These are phyloP conservation scores for Phytophthora constricta DNA, from an alignment of 352 stramenopile species.

Conservation along the genomic window DNA sequence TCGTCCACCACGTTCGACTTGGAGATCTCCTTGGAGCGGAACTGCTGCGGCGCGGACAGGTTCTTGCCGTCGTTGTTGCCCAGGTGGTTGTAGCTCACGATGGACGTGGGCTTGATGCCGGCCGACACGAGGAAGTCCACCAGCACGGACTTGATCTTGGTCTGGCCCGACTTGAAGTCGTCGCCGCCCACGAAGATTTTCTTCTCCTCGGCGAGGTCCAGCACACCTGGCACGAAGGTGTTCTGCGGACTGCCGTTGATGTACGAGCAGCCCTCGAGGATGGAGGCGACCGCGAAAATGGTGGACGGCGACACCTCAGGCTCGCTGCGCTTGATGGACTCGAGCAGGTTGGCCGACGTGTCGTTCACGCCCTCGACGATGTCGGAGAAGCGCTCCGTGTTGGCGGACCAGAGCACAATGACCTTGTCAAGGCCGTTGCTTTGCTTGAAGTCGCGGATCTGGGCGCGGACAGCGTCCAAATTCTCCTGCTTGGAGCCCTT, in stretches of 20 bases:
- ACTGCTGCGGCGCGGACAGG: slow-evolving; percentile 98
- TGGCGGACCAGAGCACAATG: slow-evolving; percentile 99
- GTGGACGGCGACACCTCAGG: slow-evolving; percentile 97
- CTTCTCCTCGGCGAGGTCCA: slow-evolving; percentile 95
- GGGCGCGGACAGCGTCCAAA: slow-evolving; percentile 90
- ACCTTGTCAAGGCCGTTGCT: slow-evolving; percentile 97
- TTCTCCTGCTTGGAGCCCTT: slow-evolving; percentile 97
- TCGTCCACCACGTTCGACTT: slow-evolving; percentile 99
- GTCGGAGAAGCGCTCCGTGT: slow-evolving; percentile 98
- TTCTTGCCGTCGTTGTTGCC: slow-evolving; percentile 99
- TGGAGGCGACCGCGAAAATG: slow-evolving; percentile 98
- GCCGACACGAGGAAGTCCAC: slow-evolving; percentile 99
- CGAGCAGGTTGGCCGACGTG: slow-evolving; percentile 96
- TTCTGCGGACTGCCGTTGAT: slow-evolving; percentile 99
- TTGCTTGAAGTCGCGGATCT: slow-evolving; percentile 98
- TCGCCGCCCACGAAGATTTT: slow-evolving; percentile 98
- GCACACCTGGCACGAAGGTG: slow-evolving; percentile 98
- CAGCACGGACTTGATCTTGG: slow-evolving; percentile 99
- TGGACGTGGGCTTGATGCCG: slow-evolving; percentile 99
- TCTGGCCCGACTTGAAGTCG: slow-evolving; percentile 99
- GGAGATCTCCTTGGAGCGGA: slow-evolving; percentile 99
- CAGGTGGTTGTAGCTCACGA: slow-evolving; percentile 99
- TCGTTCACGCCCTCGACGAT: slow-evolving; percentile 99
- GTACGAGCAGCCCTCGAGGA: slow-evolving; percentile 98
- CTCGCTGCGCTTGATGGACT: slow-evolving; percentile 95